A percentile compares a stretch with the other conserved stretches of the same genome.
These are phyloP conservation scores for Dactylonectria macrodidyma DNA, from an alignment of 2,329 filamentous ascomycete species.

Conservation along the genomic window DNA sequence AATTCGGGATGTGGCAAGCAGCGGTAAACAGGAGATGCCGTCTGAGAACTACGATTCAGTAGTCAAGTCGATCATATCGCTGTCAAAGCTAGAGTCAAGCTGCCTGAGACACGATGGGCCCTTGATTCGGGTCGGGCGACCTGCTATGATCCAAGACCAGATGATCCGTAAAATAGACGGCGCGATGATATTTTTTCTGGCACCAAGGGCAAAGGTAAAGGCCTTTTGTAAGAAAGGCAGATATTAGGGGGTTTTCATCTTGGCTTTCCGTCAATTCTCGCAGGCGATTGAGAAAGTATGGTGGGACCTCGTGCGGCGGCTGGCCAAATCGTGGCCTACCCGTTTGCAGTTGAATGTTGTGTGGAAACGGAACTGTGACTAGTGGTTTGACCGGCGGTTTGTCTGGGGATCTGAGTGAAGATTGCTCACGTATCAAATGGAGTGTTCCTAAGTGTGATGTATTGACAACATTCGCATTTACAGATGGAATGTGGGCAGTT, in stretches of 20 bases:
- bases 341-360: conserved; percentile 3
- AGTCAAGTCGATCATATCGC: too few relatives aligned
- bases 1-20: too few relatives aligned
- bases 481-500: conserved; percentile 2
- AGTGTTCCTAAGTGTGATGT: conserved; percentile 13
- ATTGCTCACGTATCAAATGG: conserved; percentile 3
- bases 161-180: conserved; percentile 13
- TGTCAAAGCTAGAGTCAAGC: too few relatives aligned
- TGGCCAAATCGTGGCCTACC: conserved; percentile 16
- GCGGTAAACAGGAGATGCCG: too few relatives aligned
- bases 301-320: conserved; percentile 17
- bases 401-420: background rate
- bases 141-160: conserved; percentile 2
- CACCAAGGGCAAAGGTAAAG: conserved; percentile 19
- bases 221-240: conserved; percentile 5
- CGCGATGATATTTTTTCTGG: conserved; percentile 2
- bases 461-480: background rate
- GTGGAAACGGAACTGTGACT: background rate
- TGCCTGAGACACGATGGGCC: too few relatives aligned
- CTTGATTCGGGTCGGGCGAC: background rate
- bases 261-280: conserved; percentile 1
- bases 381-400: background rate
- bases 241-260: conserved; percentile 11
- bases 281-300: conserved; percentile 5
- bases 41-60: too few relatives aligned